Conservation (phyloP, 495 filamentous ascomycete genomes). For the Hyaloscypha finlandica region DNA sequence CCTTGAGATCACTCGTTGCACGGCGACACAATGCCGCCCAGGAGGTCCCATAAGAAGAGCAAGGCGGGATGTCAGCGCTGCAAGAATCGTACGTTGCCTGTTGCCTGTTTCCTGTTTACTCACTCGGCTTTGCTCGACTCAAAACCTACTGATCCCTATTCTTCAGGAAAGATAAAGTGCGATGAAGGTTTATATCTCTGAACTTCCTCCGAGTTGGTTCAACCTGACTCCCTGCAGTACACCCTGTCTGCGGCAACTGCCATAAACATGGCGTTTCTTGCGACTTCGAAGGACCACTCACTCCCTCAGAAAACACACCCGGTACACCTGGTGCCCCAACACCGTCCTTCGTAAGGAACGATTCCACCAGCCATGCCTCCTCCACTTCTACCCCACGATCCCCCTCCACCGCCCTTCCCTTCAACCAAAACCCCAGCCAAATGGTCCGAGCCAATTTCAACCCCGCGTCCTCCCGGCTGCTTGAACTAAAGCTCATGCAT, state of each 20-base stretch:
- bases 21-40: conserved; percentile 42
- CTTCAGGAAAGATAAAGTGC: conserved; percentile 60
- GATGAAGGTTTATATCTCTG: neutral
- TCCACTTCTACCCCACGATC: conserved; percentile 29
- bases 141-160: neutral
- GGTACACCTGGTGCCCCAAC: neutral
- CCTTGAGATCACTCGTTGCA: conserved; percentile 24
- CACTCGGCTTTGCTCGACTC: neutral
- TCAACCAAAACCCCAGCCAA: conserved; percentile 39
- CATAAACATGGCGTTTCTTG: conserved; percentile 63
- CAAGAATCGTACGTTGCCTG: conserved; percentile 42
- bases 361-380: conserved; percentile 31
- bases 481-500: conserved; percentile 57
- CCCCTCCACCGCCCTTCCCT: conserved; percentile 36
- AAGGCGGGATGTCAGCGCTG: conserved; percentile 61
- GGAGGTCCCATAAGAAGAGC: conserved; percentile 65
- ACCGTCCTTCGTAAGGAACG: conserved; percentile 9
- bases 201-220: neutral
- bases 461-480: conserved; percentile 43
- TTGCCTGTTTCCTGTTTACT: neutral
- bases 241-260: conserved; percentile 63
- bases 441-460: conserved; percentile 29
- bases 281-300: conserved; percentile 51
- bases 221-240: conserved; percentile 45
- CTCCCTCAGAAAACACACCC: conserved; percentile 36